phyloP scores from a whole-genome alignment of 2,329 filamentous ascomycete species.

The Hirsutella thompsonii region DNA sequence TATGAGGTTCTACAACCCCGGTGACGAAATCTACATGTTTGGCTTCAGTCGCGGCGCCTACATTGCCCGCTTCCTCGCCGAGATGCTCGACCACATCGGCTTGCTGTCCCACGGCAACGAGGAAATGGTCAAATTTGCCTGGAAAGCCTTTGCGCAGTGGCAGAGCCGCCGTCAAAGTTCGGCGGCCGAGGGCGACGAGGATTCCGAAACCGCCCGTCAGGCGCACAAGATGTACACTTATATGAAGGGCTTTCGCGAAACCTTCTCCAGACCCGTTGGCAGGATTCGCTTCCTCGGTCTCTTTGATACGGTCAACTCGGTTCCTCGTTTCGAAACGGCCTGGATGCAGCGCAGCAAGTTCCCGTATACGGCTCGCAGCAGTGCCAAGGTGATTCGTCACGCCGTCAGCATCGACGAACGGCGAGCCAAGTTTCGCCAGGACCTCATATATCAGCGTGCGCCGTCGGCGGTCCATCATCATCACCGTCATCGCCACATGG shows the following conservation, averaged over 20 bases:
- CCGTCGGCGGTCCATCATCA: conserved; percentile 10
- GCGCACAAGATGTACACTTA: conserved; percentile 52
- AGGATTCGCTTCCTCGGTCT: conserved; percentile 66
- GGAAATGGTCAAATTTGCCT: conserved; percentile 73
- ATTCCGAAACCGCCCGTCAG: conserved; percentile 20
- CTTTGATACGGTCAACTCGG: conserved; percentile 74
- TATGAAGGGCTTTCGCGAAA: conserved; percentile 70
- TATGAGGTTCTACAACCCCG: conserved; percentile 57
- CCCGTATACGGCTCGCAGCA: conserved; percentile 49
- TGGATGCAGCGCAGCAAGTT: conserved; percentile 74
- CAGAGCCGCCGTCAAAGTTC: conserved; percentile 43
- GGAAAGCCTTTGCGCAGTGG: conserved; percentile 70
- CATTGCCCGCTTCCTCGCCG: conserved; percentile 62
- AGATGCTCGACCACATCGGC: conserved; percentile 77
- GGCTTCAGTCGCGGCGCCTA: conserved; percentile 64
- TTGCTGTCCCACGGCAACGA: conserved; percentile 72
- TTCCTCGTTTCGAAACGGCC: conserved; percentile 60
- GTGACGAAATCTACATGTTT: conserved; percentile 58
- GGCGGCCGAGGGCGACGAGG: conserved; percentile 26
- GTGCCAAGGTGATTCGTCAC: conserved; percentile 50
- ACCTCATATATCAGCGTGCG: conserved; percentile 45
- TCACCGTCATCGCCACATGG: conserved; percentile 10
- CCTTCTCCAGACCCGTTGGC: conserved; percentile 63
- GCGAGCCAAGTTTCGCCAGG: conserved; percentile 59
- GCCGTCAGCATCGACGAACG: conserved; percentile 60